These are phyloP conservation scores for Pittosporum tobira DNA, from an alignment of 129 eudicot genomes.

Conservation along the genomic window DNA sequence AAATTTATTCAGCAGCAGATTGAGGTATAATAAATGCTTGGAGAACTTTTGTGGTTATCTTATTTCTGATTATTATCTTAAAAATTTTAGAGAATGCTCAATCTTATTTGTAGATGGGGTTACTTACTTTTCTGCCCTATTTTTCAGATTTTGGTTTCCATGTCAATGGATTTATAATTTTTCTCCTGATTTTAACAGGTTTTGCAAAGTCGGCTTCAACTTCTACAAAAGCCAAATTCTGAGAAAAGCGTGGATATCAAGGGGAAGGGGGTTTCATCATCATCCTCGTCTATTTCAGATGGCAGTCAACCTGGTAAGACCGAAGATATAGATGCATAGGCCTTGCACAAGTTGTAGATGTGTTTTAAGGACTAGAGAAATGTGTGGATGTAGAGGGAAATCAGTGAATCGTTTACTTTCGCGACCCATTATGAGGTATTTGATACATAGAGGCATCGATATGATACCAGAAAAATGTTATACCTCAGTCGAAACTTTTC, in stretches of 20 bases:
- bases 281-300: constrained; percentile 17
- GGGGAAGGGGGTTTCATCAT: constrained; percentile 41
- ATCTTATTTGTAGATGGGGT: too few species aligned
- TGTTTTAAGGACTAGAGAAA: constrained; percentile 11
- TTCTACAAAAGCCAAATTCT: constrained; percentile 21
- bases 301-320: constrained; percentile 17
- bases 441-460: not conserved
- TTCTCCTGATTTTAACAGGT: constrained; percentile 18
- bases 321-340: constrained; percentile 10
- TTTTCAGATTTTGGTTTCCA: too few species aligned
- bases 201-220: constrained; percentile 40
- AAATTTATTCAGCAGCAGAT: constrained; percentile 46
- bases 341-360: constrained; percentile 17
- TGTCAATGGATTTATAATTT: too few species aligned
- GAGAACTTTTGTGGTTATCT: not conserved
- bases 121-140: too few species aligned
- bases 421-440: not conserved
- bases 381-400: constrained; percentile 27
- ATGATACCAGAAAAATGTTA: not conserved
- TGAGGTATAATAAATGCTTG: constrained; percentile 67
- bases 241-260: constrained; percentile 24
- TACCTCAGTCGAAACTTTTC: not conserved
- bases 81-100: not conserved
- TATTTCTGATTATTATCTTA: not conserved
- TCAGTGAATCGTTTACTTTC: constrained; percentile 8